Conservation (phyloP, 2,329 filamentous ascomycete species). For the Trichophyton verrucosum region DNA sequence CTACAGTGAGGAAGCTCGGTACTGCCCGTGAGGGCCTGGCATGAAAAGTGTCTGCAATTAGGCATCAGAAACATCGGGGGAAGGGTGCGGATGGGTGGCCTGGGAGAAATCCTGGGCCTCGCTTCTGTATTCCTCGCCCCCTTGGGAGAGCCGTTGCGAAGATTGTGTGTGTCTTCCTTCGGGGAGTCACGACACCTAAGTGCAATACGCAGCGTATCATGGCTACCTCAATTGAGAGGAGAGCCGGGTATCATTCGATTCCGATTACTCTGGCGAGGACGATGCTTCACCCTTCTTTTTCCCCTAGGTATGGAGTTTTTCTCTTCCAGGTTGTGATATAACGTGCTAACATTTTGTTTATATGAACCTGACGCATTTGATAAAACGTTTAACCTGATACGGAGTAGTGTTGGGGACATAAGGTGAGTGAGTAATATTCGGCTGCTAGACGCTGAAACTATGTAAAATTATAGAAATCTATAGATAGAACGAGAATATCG, state of each 20-base stretch:
- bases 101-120: conserved; percentile 22
- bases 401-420: neutral
- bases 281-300: conserved; percentile 50
- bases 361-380: neutral
- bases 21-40: conserved; percentile 78
- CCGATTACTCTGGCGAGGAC: conserved; percentile 80
- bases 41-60: conserved; percentile 63
- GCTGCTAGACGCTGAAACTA: neutral
- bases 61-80: conserved; percentile 87
- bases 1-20: conserved; percentile 28
- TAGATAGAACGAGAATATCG: neutral
- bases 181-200: conserved; percentile 58
- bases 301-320: conserved; percentile 36
- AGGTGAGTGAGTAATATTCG: neutral
- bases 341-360: neutral
- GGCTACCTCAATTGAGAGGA: conserved; percentile 20
- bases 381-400: too few relatives aligned
- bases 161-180: conserved; percentile 54
- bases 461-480: neutral
- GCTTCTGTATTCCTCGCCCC: conserved; percentile 33
- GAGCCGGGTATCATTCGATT: conserved; percentile 63
- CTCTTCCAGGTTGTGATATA: neutral
- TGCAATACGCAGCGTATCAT: conserved; percentile 62
- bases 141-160: conserved; percentile 91
- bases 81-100: conserved; percentile 11